Base-by-base conservation (phyloP, 1,284 basidiomycete genomes). In the Tilletia setariae region DNA sequence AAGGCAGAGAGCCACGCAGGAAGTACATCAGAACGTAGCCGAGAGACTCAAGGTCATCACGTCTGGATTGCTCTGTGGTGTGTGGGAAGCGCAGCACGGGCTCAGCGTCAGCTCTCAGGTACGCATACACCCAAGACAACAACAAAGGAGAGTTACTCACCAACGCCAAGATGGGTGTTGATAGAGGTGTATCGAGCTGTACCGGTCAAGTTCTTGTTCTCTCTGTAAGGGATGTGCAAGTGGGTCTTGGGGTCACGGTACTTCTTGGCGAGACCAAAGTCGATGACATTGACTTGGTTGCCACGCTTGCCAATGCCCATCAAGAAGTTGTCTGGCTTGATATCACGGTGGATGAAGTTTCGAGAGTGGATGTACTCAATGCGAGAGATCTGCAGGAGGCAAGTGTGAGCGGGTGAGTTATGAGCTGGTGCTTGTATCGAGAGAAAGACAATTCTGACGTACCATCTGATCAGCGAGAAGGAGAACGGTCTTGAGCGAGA, bases 231-330 rank as follows among this genome's bases (percentile, higher is more conserved):
- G 77, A 98, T 98, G 84, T 99, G 96, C 56, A 98, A 88, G 84
- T 98, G 95, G 67, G 96, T 98, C 89, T 97, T 98, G 53, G 95
- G 94, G 86, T 98, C 95, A 71, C 96, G 89, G 88, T 96, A 98
- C 86, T 98, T 98, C 88, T 98, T 98, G 56, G 96, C 95, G 66
- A 98, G 88, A 86, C 96, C 96, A 75, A 98, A 98, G 84, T 99
- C 96, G 83, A 98, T 98, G 78, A 98, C 91, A 81, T 98, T 98
- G 85, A 99, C 95, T 85, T 98, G 96, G 85, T 96, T 98, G 74
- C 94, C 95, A 74, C 95, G 93, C 86, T 97, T 98, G 76, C 95
- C 96, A 73, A 98, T 98, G 53, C 96, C 96, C 94, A 98, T 98
- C 80, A 98, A 86, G 87, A 98, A 98, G 86, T 98, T 98, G 87